These are phyloP conservation scores for Leccinum sublutescens DNA, from an alignment of 768 basidiomycete species.

Conservation along the genomic window DNA sequence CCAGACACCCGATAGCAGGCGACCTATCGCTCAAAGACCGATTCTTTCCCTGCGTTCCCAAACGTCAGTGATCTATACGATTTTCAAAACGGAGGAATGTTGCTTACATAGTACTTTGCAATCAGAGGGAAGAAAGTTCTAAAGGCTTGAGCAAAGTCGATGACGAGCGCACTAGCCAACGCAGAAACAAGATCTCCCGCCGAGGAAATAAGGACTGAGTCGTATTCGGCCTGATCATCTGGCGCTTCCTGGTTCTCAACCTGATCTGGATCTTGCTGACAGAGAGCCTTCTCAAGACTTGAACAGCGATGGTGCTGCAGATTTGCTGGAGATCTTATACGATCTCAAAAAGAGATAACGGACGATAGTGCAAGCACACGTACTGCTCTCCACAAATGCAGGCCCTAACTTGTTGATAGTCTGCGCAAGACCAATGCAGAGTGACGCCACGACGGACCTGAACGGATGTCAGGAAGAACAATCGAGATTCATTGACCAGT, in stretches of 20 bases:
- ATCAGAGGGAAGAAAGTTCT: slow-evolving; percentile 85
- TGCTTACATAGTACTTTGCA: slow-evolving; percentile 85
- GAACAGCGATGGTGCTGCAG: slow-evolving; percentile 75
- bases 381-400: slow-evolving; percentile 76
- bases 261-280: slow-evolving; percentile 94
- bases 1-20: slow-evolving; percentile 88
- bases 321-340: slow-evolving; percentile 67
- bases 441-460: slow-evolving; percentile 83
- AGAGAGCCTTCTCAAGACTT: slow-evolving; percentile 90
- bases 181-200: slow-evolving; percentile 93
- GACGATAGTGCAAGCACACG: slow-evolving; percentile 29
- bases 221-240: slow-evolving; percentile 93
- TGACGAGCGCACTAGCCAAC: slow-evolving; percentile 80
- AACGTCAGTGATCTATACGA: background rate
- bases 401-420: slow-evolving; percentile 92
- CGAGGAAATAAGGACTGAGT: slow-evolving; percentile 90
- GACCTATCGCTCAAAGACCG: slow-evolving; percentile 90
- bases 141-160: slow-evolving; percentile 82
- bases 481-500: background rate
- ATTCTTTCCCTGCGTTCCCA: slow-evolving; percentile 62
- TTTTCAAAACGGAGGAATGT: background rate
- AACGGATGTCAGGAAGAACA: slow-evolving; percentile 12
- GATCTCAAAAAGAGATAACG: slow-evolving; percentile 5
- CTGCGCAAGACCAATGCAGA: slow-evolving; percentile 88
- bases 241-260: slow-evolving; percentile 84